A percentile compares a stretch with the other conserved stretches of the same genome.
These are phyloP conservation scores for Wickerhamomyces sp. DNA, from an alignment of 1,139 yeast genomes.

Conservation along the genomic window DNA sequence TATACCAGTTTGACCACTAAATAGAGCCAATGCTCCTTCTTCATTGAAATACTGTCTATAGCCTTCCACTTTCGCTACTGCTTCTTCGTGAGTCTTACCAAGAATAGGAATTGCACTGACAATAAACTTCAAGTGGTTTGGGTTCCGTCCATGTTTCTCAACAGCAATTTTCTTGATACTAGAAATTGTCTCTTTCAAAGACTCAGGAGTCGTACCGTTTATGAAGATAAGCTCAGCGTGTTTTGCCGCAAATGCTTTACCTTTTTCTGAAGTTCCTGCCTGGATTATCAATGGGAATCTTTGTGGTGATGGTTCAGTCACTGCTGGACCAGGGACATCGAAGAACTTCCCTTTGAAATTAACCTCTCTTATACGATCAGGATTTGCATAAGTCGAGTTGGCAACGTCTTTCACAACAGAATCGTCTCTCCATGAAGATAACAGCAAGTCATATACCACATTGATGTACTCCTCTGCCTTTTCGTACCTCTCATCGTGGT, in stretches of 20 bases:
- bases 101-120: constrained; percentile 24
- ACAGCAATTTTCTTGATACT: constrained; percentile 23
- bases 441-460: constrained; percentile 33
- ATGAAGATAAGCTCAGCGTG: constrained; percentile 39
- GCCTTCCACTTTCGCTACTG: constrained; percentile 24
- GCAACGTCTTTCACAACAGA: constrained; percentile 30
- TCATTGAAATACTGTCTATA: constrained; percentile 22
- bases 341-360: constrained; percentile 35
- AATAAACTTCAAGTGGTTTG: constrained; percentile 25
- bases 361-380: constrained; percentile 31
- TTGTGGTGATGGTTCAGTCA: constrained; percentile 38
- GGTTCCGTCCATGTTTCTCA: constrained; percentile 23
- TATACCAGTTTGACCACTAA: constrained; percentile 26
- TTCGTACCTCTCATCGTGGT: constrained; percentile 35
- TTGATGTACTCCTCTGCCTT: constrained; percentile 36
- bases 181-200: constrained; percentile 18
- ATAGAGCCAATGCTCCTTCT: constrained; percentile 30
- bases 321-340: constrained; percentile 37
- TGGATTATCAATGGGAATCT: constrained; percentile 39
- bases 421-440: constrained; percentile 40
- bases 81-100: constrained; percentile 30
- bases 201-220: constrained; percentile 25
- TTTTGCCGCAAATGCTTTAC: constrained; percentile 39
- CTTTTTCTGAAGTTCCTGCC: constrained; percentile 41
- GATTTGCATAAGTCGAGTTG: constrained; percentile 30